Conservation (phyloP, 306 rosid species). For the Cercis canadensis region DNA sequence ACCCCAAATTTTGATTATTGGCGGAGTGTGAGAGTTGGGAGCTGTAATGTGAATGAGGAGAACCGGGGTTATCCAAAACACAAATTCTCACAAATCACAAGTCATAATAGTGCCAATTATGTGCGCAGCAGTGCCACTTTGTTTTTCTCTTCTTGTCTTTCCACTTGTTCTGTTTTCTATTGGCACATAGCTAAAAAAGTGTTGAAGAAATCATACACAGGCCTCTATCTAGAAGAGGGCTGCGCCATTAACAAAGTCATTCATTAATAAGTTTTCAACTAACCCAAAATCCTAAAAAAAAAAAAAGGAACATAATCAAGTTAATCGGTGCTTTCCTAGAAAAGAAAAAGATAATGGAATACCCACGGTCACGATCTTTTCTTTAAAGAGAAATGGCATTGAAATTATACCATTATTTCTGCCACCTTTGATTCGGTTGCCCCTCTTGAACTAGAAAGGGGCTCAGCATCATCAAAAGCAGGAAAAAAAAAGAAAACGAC, state of each 20-base stretch:
- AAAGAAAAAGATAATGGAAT: not conserved
- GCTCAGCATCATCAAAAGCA: not conserved
- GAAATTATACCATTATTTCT: no score
- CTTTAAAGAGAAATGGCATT: not conserved
- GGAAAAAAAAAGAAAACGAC: no score
- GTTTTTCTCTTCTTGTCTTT: slow-evolving; percentile 29
- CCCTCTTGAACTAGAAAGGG: not conserved
- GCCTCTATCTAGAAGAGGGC: slow-evolving; percentile 36
- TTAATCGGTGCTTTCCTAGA: no score
- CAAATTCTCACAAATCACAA: slow-evolving; percentile 32
- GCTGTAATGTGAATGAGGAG: slow-evolving; percentile 30
- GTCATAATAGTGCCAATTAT: slow-evolving; percentile 48
- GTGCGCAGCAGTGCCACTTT: slow-evolving; percentile 38
- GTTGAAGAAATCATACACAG: slow-evolving; percentile 28
- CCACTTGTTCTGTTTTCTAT: slow-evolving; percentile 42
- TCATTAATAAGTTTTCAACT: slow-evolving; percentile 37
- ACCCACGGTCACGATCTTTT: not conserved
- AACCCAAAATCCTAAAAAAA: slow-evolving; percentile 1
- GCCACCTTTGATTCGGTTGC: no score
- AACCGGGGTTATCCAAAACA: slow-evolving; percentile 41
- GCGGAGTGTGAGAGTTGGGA: slow-evolving; percentile 8
- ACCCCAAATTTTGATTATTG: slow-evolving; percentile 30
- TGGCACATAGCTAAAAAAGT: slow-evolving; percentile 41
- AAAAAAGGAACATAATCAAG: not conserved
- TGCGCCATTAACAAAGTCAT: slow-evolving; percentile 38